phyloP scores from a whole-genome alignment of 495 filamentous ascomycete species.

The Aspergillus asperescens region DNA sequence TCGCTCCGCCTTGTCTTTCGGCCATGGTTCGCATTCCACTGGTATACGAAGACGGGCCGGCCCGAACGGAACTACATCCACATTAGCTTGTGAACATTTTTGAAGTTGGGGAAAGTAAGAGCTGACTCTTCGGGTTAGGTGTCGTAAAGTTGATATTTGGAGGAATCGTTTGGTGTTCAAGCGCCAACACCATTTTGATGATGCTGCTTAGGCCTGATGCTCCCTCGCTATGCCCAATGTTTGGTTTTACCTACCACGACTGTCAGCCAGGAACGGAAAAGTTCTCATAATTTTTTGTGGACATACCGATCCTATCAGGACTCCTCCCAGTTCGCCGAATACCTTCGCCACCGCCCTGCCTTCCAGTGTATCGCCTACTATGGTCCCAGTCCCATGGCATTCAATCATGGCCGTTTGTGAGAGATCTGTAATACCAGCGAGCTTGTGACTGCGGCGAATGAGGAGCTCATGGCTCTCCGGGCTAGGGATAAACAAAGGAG shows the following conservation, averaged over 20 bases:
- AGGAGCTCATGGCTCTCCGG: slow-evolving; percentile 23
- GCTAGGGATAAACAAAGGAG: slow-evolving; percentile 25
- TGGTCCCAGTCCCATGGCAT: slow-evolving; percentile 31
- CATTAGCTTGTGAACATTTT: neutral
- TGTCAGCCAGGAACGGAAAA: neutral
- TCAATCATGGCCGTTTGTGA: slow-evolving; percentile 25
- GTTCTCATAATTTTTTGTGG: too few relatives aligned
- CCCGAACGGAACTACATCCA: slow-evolving; percentile 9
- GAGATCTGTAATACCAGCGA: slow-evolving; percentile 25
- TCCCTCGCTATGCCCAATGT: slow-evolving; percentile 49
- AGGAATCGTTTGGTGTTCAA: slow-evolving; percentile 46
- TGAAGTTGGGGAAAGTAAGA: neutral
- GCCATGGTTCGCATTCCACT: slow-evolving; percentile 24
- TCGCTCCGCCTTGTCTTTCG: slow-evolving; percentile 15
- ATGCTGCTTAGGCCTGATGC: slow-evolving; percentile 52
- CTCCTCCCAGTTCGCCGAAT: slow-evolving; percentile 24
- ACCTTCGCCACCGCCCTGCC: slow-evolving; percentile 39
- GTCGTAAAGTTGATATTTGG: slow-evolving; percentile 42
- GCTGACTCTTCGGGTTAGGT: slow-evolving; percentile 20
- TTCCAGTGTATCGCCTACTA: slow-evolving; percentile 40
- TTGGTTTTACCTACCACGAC: slow-evolving; percentile 41
- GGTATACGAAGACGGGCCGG: slow-evolving; percentile 15
- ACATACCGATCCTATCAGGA: slow-evolving; percentile 9
- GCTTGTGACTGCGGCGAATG: slow-evolving; percentile 33
- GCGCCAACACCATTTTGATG: slow-evolving; percentile 51